Conservation (phyloP, 2,329 filamentous ascomycete genomes). For the Fusarium sp. region DNA sequence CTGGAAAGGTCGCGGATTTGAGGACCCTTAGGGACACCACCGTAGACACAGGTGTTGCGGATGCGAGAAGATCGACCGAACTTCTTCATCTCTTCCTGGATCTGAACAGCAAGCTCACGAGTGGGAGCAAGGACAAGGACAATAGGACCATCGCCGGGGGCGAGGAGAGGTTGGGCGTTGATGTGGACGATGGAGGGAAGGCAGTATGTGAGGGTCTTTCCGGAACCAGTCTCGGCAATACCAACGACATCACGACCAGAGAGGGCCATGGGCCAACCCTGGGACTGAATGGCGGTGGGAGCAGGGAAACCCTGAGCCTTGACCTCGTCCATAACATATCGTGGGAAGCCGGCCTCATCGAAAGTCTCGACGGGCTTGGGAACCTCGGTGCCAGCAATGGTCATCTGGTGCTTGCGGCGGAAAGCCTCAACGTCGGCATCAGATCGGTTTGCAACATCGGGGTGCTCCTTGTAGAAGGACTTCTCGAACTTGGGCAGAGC, state of each 20-base stretch:
- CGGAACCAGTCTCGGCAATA: conserved; percentile 98
- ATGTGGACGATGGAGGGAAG: conserved; percentile 98
- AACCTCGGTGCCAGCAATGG: conserved; percentile 81
- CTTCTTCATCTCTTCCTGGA: conserved; percentile 98
- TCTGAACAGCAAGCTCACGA: conserved; percentile 97
- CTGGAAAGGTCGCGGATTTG: conserved; percentile 95
- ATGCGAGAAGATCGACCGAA: conserved; percentile 98
- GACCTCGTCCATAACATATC: conserved; percentile 97
- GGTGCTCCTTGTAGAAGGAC: conserved; percentile 97
- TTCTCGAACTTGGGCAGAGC: conserved; percentile 97
- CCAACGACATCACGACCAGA: conserved; percentile 98
- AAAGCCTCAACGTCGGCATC: conserved; percentile 86
- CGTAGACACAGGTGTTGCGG: conserved; percentile 98
- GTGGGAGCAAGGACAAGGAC: conserved; percentile 96
- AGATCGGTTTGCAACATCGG: conserved; percentile 78
- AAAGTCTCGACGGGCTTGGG: conserved; percentile 97
- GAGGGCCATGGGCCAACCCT: conserved; percentile 99
- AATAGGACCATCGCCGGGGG: conserved; percentile 94
- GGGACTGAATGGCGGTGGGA: conserved; percentile 96
- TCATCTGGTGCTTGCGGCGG: conserved; percentile 85
- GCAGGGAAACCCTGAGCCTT: conserved; percentile 96
- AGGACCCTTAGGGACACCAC: conserved; percentile 96
- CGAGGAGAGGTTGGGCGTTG: conserved; percentile 96
- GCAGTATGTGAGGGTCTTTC: conserved; percentile 99
- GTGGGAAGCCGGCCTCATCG: conserved; percentile 96